Conservation (phyloP, 1,284 basidiomycete genomes). For the Takashimella koratensis region DNA sequence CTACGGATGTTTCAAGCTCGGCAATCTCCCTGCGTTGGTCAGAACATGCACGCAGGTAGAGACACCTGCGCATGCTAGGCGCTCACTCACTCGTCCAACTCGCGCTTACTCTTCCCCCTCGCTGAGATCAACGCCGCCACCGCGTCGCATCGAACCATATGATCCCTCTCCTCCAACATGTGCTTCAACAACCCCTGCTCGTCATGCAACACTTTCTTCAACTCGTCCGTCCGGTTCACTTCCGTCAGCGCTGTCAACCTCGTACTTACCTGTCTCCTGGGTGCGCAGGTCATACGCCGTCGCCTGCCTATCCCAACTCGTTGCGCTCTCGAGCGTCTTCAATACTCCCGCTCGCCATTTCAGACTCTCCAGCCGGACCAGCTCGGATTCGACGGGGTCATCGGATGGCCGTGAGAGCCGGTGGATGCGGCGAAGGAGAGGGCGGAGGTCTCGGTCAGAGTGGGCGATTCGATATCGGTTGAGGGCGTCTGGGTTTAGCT, state of each 20-base stretch:
- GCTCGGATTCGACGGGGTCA: conserved; percentile 20
- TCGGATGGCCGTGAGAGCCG: conserved; percentile 15
- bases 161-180: conserved; percentile 28
- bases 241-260: too few species aligned
- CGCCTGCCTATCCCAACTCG: conserved; percentile 32
- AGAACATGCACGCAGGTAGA: not conserved
- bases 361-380: conserved; percentile 30
- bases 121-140: conserved; percentile 33
- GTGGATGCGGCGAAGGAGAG: conserved; percentile 33
- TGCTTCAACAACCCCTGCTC: conserved; percentile 30
- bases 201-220: conserved; percentile 23
- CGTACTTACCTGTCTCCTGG: conserved; percentile 32
- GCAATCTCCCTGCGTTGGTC: conserved; percentile 28
- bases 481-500: conserved; percentile 26
- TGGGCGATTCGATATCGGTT: conserved; percentile 43
- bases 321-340: conserved; percentile 30
- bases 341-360: conserved; percentile 37
- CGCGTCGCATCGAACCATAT: conserved; percentile 39
- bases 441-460: conserved; percentile 35
- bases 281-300: conserved; percentile 18
- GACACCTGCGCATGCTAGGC: not conserved
- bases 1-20: conserved; percentile 23
- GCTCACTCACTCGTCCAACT: conserved; percentile 39
- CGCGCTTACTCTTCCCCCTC: conserved; percentile 26
- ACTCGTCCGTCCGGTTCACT: conserved; percentile 18